Conservation (phyloP, 305 asterid genomes). For the Fraxinus ornus region DNA sequence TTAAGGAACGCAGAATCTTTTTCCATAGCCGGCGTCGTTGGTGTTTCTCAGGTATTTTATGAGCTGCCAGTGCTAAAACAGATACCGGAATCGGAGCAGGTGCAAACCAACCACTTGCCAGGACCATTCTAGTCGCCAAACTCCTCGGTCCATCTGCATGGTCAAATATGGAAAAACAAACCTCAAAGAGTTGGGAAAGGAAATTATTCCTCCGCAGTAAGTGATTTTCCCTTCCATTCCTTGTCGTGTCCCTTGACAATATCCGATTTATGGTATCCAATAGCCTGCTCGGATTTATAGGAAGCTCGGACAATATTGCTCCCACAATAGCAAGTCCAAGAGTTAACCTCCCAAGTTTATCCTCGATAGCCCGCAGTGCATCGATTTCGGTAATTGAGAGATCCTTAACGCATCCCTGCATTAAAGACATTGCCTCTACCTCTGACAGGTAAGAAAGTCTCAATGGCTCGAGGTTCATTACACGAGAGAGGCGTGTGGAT, state of each 20-base stretch:
- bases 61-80: constrained; percentile 73
- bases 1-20: constrained; percentile 52
- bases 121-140: constrained; percentile 89
- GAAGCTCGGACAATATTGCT: constrained; percentile 84
- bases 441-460: constrained; percentile 81
- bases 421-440: constrained; percentile 79
- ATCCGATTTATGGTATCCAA: constrained; percentile 83
- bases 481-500: constrained; percentile 63
- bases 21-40: constrained; percentile 55
- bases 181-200: constrained; percentile 88
- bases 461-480: constrained; percentile 82
- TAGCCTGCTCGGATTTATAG: constrained; percentile 79
- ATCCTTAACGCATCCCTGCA: constrained; percentile 75
- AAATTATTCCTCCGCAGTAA: constrained; percentile 61
- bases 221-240: constrained; percentile 63
- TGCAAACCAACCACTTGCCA: constrained; percentile 91
- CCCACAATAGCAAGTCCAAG: constrained; percentile 88
- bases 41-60: constrained; percentile 74
- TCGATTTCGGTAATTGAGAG: constrained; percentile 72
- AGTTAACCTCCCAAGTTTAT: constrained; percentile 84
- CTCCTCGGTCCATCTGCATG: constrained; percentile 84
- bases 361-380: constrained; percentile 81
- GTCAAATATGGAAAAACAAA: constrained; percentile 90
- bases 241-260: constrained; percentile 51
- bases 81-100: constrained; percentile 65